These are phyloP conservation scores for Clonostachys rosea DNA, from an alignment of 2,329 filamentous ascomycete species.

Conservation along the genomic window DNA sequence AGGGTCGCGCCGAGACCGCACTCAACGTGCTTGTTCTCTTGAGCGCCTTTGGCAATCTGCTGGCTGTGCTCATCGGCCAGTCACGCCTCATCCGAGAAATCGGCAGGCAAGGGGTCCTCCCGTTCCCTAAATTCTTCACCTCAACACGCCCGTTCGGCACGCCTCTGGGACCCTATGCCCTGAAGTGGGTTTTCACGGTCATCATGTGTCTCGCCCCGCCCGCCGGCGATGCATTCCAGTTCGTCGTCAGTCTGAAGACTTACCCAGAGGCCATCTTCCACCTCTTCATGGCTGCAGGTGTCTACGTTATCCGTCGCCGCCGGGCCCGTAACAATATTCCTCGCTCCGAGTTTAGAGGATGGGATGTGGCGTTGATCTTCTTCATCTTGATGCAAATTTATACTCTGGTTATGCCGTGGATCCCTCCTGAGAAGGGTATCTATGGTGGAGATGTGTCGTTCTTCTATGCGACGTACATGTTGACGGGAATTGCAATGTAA, in stretches of 20 bases:
- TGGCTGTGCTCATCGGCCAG: slow-evolving; percentile 48
- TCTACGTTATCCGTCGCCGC: slow-evolving; percentile 52
- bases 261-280: slow-evolving; percentile 58
- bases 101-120: slow-evolving; percentile 56
- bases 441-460: slow-evolving; percentile 65
- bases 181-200: slow-evolving; percentile 53
- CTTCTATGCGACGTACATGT: slow-evolving; percentile 68
- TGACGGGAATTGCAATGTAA: slow-evolving; percentile 60
- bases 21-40: slow-evolving; percentile 54
- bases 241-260: slow-evolving; percentile 52
- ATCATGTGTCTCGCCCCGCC: slow-evolving; percentile 58
- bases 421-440: slow-evolving; percentile 55
- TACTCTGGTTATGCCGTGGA: slow-evolving; percentile 67
- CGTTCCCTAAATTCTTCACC: slow-evolving; percentile 57
- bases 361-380: slow-evolving; percentile 54
- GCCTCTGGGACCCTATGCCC: slow-evolving; percentile 50
- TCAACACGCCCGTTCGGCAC: slow-evolving; percentile 61
- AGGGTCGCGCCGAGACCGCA: slow-evolving; percentile 38
- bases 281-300: slow-evolving; percentile 48
- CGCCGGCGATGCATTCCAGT: slow-evolving; percentile 61
- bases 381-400: slow-evolving; percentile 56
- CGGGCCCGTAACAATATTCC: slow-evolving; percentile 45
- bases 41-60: slow-evolving; percentile 54
- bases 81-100: slow-evolving; percentile 57
- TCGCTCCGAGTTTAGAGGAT: slow-evolving; percentile 49